Evolutionary conservation across 352 stramenopile genomes (phyloP).

Genomic region (Phytophthora pistaciae): DNA sequence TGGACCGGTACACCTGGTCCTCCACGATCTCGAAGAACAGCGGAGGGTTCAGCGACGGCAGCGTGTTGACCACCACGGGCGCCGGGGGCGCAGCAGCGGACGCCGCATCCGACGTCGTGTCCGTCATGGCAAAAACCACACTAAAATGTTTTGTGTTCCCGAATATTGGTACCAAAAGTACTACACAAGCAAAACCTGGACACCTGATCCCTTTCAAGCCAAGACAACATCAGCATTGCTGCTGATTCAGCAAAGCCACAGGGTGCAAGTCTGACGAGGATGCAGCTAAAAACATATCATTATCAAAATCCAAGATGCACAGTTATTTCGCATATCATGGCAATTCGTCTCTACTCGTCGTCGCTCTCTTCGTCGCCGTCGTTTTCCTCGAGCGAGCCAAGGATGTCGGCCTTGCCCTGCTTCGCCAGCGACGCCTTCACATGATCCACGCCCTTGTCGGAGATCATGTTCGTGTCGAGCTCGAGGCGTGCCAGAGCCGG

Average conservation of each 20-base stretch:
- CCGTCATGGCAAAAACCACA: slow-evolving; percentile 19
- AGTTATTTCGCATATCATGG: slow-evolving; percentile 7
- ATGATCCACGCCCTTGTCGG: slow-evolving; percentile 62
- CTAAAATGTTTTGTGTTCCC: not conserved
- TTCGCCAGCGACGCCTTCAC: slow-evolving; percentile 52
- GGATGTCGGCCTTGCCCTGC: slow-evolving; percentile 56
- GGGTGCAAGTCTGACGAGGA: not conserved
- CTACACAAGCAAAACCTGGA: not conserved
- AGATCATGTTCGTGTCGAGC: slow-evolving; percentile 83
- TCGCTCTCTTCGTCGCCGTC: slow-evolving; percentile 80
- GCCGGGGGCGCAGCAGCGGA: slow-evolving; percentile 13
- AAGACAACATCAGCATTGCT: too few relatives aligned
- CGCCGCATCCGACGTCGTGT: slow-evolving; percentile 23
- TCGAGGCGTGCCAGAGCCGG: slow-evolving; percentile 54
- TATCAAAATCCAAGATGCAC: slow-evolving; percentile 20
- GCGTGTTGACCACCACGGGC: slow-evolving; percentile 53
- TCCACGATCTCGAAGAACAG: slow-evolving; percentile 92
- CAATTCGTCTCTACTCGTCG: slow-evolving; percentile 26
- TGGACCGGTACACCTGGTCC: slow-evolving; percentile 84
- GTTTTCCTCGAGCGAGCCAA: slow-evolving; percentile 88
- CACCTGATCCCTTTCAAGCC: too few relatives aligned
- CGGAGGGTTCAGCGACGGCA: slow-evolving; percentile 84
- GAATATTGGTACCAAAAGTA: not conserved
- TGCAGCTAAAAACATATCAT: not conserved
- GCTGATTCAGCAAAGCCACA: not conserved